phyloP scores from a whole-genome alignment of 805 yeast genomes.

The Sugiyamaella smithiae region DNA sequence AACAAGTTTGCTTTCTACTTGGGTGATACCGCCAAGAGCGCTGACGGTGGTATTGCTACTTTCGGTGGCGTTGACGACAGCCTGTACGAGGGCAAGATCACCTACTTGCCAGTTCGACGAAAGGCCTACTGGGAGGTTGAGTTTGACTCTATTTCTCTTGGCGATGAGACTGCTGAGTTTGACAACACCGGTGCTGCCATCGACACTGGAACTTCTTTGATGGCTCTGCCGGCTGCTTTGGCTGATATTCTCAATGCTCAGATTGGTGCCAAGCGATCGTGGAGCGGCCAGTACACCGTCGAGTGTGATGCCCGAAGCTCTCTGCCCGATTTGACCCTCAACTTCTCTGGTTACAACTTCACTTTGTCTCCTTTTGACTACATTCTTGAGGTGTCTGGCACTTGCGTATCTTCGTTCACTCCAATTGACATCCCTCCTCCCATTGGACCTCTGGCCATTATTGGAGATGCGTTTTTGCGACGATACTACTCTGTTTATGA shows the following conservation, averaged over 20 bases:
- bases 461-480: slow-evolving; percentile 97
- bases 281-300: slow-evolving; percentile 95
- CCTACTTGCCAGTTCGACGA: slow-evolving; percentile 97
- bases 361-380: slow-evolving; percentile 87
- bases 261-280: slow-evolving; percentile 95
- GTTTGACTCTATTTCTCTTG: slow-evolving; percentile 85
- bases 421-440: slow-evolving; percentile 98
- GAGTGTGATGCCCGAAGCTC: slow-evolving; percentile 83
- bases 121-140: slow-evolving; percentile 99
- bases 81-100: slow-evolving; percentile 76
- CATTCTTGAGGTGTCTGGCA: slow-evolving; percentile 89
- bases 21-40: slow-evolving; percentile 69
- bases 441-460: slow-evolving; percentile 91
- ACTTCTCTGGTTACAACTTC: slow-evolving; percentile 86
- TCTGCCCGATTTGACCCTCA: slow-evolving; percentile 90
- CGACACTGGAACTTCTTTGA: slow-evolving; percentile 97
- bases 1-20: slow-evolving; percentile 87
- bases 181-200: slow-evolving; percentile 91
- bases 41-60: slow-evolving; percentile 84
- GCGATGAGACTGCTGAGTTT: slow-evolving; percentile 85
- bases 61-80: slow-evolving; percentile 90
- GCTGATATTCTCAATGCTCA: slow-evolving; percentile 94
- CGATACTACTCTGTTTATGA: slow-evolving; percentile 93
- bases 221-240: slow-evolving; percentile 89
- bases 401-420: slow-evolving; percentile 94